A percentile compares a stretch with the other conserved stretches of the same genome.
Conservation (phyloP, 2,329 filamentous ascomycete genomes). For the Colletotrichum sp. region DNA sequence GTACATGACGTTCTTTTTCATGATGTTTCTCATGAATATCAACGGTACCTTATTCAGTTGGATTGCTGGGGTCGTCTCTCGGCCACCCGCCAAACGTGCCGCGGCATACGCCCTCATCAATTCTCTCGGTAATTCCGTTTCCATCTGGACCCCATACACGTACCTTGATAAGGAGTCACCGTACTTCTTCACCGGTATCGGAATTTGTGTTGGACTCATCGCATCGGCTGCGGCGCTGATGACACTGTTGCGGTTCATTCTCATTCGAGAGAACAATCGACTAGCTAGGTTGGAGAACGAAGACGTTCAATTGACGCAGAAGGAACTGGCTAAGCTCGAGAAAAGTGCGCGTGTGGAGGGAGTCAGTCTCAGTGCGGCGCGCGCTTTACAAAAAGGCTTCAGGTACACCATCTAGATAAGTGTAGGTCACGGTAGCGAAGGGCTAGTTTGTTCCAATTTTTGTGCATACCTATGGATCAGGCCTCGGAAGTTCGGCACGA, state of each 20-base stretch:
- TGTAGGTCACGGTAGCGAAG: background rate
- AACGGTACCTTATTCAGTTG: constrained; percentile 55
- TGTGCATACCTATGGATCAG: background rate
- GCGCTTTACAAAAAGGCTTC: constrained; percentile 59
- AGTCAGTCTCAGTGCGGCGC: constrained; percentile 52
- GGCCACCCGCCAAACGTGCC: constrained; percentile 59
- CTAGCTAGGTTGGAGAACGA: constrained; percentile 55
- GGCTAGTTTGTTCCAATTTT: background rate
- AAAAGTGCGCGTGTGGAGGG: constrained; percentile 58
- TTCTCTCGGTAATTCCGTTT: constrained; percentile 55
- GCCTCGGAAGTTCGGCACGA: background rate
- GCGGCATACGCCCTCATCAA: constrained; percentile 62
- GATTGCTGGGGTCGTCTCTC: constrained; percentile 55
- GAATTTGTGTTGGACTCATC: constrained; percentile 42
- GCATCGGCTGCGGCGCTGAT: constrained; percentile 37
- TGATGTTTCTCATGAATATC: constrained; percentile 61
- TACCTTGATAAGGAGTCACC: constrained; percentile 43
- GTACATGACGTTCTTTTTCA: constrained; percentile 61
- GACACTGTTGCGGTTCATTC: constrained; percentile 42
- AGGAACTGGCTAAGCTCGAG: constrained; percentile 50
- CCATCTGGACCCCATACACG: constrained; percentile 57
- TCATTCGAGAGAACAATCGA: constrained; percentile 44
- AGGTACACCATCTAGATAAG: constrained; percentile 48
- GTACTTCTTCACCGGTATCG: constrained; percentile 44
- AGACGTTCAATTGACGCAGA: constrained; percentile 47